Base-by-base conservation (phyloP, 192 early-diverging fungal genomes). In the Chytriomyces confervae region DNA sequence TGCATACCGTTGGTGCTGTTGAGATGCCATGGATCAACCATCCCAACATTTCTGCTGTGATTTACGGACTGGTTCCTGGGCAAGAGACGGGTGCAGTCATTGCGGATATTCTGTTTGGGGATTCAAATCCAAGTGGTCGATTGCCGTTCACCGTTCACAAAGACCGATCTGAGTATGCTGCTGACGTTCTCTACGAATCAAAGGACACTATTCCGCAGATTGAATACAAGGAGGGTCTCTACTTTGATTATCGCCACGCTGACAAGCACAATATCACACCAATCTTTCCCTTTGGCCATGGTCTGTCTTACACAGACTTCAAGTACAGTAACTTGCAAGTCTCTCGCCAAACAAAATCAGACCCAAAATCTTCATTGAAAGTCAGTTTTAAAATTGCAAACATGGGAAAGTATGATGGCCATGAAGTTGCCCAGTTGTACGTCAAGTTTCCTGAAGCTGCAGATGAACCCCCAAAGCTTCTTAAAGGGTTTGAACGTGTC, bases 11-110 rank as follows among this genome's bases (percentile, higher is more conserved):
- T 48, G 91, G 91, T 53, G 72, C 89, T 23, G 85, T 92, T 20
- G 71, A 81, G 61, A 91, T 91, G 86, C 80, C 83, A 11, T 92
- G 87, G 89, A 61, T 84, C 10, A 61, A 88, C 64, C 85, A 91
- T 76, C 90, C 91, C 18, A 89, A 91, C 74, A 84, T 92, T 66
- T 84, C 80, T 6, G 86, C 88, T 47, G 84, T 87, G 49, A 78
- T 92, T 62, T 85, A 79, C 50, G 83, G 91, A 29, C 81, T 83
- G 47, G 70, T 92, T 53, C 90, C 90, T 43, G 91, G 91, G 24
- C 88, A 92, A 82, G 91, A 93, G 75, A 81, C 86, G 47, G 91
- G 91, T 63, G 89, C 92, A 57, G 78, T 86, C 18, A 66, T 92
- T 62, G 89, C 91, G 47, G 91, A 92, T 75, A 84, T 68, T 47